Evolutionary conservation across 2,329 filamentous ascomycete genomes (phyloP), one percentile per base, ranked within the genome.

Genomic region (Colletotrichum lentis): DNA sequence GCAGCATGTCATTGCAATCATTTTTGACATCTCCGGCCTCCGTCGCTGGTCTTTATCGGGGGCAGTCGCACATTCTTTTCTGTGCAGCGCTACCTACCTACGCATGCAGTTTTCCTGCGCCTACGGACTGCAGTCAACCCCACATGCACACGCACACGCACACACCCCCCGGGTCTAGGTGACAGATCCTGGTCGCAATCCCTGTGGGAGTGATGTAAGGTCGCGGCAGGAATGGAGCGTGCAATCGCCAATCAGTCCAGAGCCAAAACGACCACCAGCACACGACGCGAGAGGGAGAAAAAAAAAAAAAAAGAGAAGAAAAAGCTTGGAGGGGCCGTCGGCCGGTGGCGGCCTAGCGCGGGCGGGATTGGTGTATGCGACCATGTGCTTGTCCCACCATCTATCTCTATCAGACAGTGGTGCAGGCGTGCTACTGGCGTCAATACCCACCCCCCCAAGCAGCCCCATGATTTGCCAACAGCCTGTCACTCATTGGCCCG

Each of bases 121-220:
- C 54, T 65, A 52, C 47, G 39, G 50, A 50, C 66, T 55, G 62
- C 66, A 41, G 49, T 37, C 41, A 62, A 66, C 66, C 66, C 66
- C 66, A 69, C 66, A 65, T 49, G 64, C 31, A 35, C 31, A 35
- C 31, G 31, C 31, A 35, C 31, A 10, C 31, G 8, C 31, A 35
- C 31, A 35, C 31, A 8, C 8, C 66, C 66, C 62, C 62, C 62
- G 66, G 62, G 62, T 52, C 66, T 46, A 44, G 55, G 60, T 31
- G 43, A 50, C 57, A 27, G 39, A 20, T 39, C 67, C 64, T 62
- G 52, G 67, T 63, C 63, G 46, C n/a, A 56, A 62, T 58, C 67
- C 63, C 67, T 63, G 67, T 63, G 57, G 57, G 46, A 49, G 69
- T 70, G 69, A 70, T 69, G 69, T 70, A 70, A 70, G 65, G 66